These are phyloP conservation scores for Quercus wislizeni DNA, from an alignment of 306 rosid genomes.

Conservation along the genomic window DNA sequence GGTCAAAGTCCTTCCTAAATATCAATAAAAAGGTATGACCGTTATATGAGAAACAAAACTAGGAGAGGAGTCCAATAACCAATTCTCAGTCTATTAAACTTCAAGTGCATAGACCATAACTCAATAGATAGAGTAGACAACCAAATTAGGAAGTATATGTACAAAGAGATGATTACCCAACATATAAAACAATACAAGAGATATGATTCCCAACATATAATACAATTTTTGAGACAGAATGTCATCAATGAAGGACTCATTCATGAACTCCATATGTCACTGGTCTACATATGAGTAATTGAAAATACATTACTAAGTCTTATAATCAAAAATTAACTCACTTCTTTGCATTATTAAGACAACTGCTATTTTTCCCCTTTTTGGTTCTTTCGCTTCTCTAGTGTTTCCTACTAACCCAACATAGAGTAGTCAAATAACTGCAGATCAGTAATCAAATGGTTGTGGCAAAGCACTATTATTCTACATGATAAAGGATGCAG, in stretches of 20 bases:
- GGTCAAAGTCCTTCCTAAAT: background rate
- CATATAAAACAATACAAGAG: background rate
- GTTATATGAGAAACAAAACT: background rate
- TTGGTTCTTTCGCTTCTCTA: background rate
- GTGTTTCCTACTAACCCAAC: background rate
- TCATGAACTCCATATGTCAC: background rate
- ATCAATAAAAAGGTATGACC: background rate
- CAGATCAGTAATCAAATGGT: background rate
- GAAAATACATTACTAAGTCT: background rate
- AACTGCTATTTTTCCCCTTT: background rate
- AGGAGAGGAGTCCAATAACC: background rate
- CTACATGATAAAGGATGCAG: background rate
- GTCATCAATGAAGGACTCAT: background rate
- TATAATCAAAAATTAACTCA: background rate
- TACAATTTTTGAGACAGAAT: background rate
- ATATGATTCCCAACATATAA: background rate
- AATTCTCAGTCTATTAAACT: background rate
- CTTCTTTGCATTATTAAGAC: background rate
- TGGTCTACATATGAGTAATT: background rate
- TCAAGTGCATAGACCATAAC: background rate
- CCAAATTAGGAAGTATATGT: background rate
- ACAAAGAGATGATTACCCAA: background rate
- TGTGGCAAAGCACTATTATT: background rate
- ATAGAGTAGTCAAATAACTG: background rate
- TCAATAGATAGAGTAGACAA: background rate